Evolutionary conservation across 192 early-diverging fungal genomes (phyloP).

Genomic region (Podila horticola): DNA sequence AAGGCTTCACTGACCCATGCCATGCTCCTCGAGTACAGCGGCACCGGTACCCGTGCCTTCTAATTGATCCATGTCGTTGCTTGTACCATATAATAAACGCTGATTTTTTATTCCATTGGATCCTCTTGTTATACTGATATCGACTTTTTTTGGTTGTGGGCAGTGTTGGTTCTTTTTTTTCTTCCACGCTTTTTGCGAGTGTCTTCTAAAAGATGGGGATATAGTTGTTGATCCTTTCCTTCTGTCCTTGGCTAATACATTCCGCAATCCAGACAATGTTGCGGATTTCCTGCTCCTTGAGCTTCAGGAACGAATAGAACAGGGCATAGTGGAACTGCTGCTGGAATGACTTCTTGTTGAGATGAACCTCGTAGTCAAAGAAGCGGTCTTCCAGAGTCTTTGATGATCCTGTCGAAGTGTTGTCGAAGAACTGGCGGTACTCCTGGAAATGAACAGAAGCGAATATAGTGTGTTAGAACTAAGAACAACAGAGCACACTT

Average conservation of each 20-base stretch:
- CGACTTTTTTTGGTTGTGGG: too few species aligned
- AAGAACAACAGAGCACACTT: not conserved
- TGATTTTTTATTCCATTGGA: too few species aligned
- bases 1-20: constrained; percentile 27
- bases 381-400: constrained; percentile 93
- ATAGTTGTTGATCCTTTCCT: constrained; percentile 94
- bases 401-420: constrained; percentile 56
- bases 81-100: too few species aligned
- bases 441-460: constrained; percentile 61
- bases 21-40: constrained; percentile 39
- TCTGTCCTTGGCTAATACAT: constrained; percentile 98
- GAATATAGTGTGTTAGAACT: not conserved
- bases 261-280: constrained; percentile 99
- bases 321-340: constrained; percentile 98
- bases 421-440: constrained; percentile 89
- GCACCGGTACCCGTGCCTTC: constrained; percentile 21
- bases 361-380: constrained; percentile 93
- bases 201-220: constrained; percentile 84
- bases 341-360: constrained; percentile 93
- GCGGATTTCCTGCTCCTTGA: constrained; percentile 98
- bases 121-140: too few species aligned
- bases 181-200: too few species aligned
- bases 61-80: not conserved
- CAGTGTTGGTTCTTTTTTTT: too few species aligned
- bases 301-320: constrained; percentile 94